Evolutionary conservation across 2,329 filamentous ascomycete species (phyloP), one percentile per base, ranked within the genome.

Genomic region (Ceratocystis diversiconidia): DNA sequence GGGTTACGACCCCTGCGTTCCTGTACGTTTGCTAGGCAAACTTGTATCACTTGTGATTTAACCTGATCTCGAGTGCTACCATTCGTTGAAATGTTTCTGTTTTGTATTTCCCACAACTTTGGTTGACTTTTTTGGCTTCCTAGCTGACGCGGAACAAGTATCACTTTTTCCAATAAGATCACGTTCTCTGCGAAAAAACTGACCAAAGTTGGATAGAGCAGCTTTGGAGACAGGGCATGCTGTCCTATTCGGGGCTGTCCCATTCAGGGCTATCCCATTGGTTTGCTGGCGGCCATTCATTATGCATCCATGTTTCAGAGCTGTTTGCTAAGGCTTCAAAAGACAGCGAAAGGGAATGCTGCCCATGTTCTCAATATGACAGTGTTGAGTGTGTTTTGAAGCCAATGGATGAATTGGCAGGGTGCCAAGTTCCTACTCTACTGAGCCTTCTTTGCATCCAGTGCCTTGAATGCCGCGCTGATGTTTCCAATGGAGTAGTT

Each of bases 401-500:
- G 44, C 41, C 30, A 57, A 55, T 41, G 64, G 8, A 55, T 22
- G 52, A 19, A 28, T 52, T 59, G 52, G 17, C 52, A 57, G 17
- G 15, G 25, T 30, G 28, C 8, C 52, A 59, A n/a, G 32, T 32
- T 6, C 6, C 32, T 30, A 15, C 52, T 32, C 52, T 63, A 66
- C 50, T 63, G 61, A 32, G 28, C 28, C 61, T 66, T 67, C 69
- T 73, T 76, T 46, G 68, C 68, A 17, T 69, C 70, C 43, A 71
- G 67, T n/a, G 71, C 70, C 65, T 73, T 73, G 69, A 85, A 80
- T 0, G 83, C 83, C 64, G 79, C 74, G 7, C 77, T 76, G 63
- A 87, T 84, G 68, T 86, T 82, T 22, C 71, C 69, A 50, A 79
- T 78, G 1, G 80, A 78, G 65, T 84, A 78, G 69, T 78, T 85